Conservation (phyloP, 148 eudicot genomes). For the Spergularia marina region DNA sequence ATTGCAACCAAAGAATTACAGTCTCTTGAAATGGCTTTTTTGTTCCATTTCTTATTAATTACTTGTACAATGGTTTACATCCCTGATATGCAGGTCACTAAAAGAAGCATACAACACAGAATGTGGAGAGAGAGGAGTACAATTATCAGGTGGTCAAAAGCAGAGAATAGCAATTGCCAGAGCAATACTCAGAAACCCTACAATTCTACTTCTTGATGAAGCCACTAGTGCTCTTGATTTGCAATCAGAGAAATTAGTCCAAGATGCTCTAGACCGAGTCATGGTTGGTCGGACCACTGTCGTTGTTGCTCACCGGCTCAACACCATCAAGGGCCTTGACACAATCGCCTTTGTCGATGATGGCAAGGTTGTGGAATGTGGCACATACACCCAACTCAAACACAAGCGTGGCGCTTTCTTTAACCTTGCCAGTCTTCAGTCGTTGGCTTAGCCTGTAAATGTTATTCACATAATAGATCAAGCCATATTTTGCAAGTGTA, state of each 20-base stretch:
- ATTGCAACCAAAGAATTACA: background rate
- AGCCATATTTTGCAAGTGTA: background rate
- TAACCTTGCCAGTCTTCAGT: conserved; percentile 65
- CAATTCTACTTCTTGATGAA: conserved; percentile 65
- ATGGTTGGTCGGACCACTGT: conserved; percentile 82
- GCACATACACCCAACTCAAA: conserved; percentile 58
- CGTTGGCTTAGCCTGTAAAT: conserved; percentile 17
- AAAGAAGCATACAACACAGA: conserved; percentile 78
- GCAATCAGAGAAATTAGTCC: conserved; percentile 78
- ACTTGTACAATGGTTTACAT: background rate
- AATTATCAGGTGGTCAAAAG: conserved; percentile 82
- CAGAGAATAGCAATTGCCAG: conserved; percentile 88
- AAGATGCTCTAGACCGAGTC: conserved; percentile 68
- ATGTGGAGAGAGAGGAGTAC: conserved; percentile 88
- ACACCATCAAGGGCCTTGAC: conserved; percentile 72
- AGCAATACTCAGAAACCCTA: conserved; percentile 74
- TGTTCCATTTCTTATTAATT: background rate
- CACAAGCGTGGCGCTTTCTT: conserved; percentile 77
- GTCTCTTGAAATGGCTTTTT: too few species aligned
- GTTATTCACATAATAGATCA: background rate
- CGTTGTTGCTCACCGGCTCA: conserved; percentile 83
- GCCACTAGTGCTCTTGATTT: conserved; percentile 89
- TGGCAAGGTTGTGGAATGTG: conserved; percentile 71
- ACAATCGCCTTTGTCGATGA: conserved; percentile 61
- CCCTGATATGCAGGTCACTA: conserved; percentile 41